Percentiles rank a stretch among this genome's conserved stretches.
These are phyloP conservation scores for Neoboletus subvelutipes DNA, from an alignment of 768 basidiomycete species.

Conservation along the genomic window DNA sequence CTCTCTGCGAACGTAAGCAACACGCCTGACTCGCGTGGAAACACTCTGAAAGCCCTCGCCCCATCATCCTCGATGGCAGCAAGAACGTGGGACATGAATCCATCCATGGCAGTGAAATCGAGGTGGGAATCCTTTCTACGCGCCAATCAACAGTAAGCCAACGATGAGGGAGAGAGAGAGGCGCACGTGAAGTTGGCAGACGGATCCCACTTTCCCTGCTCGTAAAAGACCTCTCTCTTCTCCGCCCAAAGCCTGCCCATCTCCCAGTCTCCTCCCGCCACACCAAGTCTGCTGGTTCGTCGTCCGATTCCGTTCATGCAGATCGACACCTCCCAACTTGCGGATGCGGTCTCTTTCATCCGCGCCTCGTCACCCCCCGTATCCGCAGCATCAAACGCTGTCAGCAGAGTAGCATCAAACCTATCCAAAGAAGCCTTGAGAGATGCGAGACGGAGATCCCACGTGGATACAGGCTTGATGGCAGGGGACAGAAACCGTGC, in stretches of 20 bases:
- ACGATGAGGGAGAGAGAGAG: not conserved
- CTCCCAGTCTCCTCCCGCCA: constrained; percentile 64
- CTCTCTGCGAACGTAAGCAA: constrained; percentile 81
- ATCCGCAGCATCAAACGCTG: constrained; percentile 88
- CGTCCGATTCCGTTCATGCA: constrained; percentile 35
- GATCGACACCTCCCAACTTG: constrained; percentile 83
- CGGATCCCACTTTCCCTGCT: constrained; percentile 75
- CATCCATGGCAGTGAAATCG: constrained; percentile 92
- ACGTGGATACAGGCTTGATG: constrained; percentile 70
- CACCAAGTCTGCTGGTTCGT: constrained; percentile 2
- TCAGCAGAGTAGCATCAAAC: constrained; percentile 84
- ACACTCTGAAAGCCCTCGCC: constrained; percentile 77
- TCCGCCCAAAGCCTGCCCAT: constrained; percentile 95
- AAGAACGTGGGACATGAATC: constrained; percentile 74
- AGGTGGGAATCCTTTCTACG: constrained; percentile 55
- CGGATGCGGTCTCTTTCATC: constrained; percentile 81
- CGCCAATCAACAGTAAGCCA: not conserved
- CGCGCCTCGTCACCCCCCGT: constrained; percentile 62
- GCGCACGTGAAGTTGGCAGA: constrained; percentile 79
- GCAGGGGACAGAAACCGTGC: constrained; percentile 67
- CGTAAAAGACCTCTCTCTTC: constrained; percentile 92
- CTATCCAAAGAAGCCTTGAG: constrained; percentile 80
- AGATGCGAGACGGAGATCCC: constrained; percentile 59
- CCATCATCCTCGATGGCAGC: constrained; percentile 71
- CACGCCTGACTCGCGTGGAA: constrained; percentile 78